Conservation (phyloP, 805 yeast genomes). For the Candida golubevii region DNA sequence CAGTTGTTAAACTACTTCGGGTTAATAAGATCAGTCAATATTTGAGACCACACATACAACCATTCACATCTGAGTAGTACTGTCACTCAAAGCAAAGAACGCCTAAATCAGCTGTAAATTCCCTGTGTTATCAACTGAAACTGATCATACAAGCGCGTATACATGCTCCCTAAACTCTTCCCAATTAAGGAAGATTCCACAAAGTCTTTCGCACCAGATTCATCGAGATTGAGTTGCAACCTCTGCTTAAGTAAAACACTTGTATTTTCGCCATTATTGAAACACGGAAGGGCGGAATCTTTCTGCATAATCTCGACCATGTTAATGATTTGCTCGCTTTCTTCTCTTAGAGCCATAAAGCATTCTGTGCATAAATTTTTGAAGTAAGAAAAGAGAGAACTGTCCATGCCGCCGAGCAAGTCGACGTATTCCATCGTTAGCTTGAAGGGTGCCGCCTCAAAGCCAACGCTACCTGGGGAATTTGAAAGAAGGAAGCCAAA, state of each 20-base stretch:
- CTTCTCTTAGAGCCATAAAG: slow-evolving; percentile 66
- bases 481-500: slow-evolving; percentile 91
- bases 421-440: slow-evolving; percentile 87
- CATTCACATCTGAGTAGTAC: too few species aligned
- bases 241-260: slow-evolving; percentile 75
- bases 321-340: slow-evolving; percentile 69
- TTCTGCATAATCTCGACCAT: slow-evolving; percentile 93
- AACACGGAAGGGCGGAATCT: slow-evolving; percentile 88
- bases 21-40: too few species aligned
- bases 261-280: slow-evolving; percentile 81
- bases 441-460: slow-evolving; percentile 97
- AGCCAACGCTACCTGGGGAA: slow-evolving; percentile 95
- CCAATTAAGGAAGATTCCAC: slow-evolving; percentile 75
- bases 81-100: too few species aligned
- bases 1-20: too few species aligned
- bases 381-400: slow-evolving; percentile 58
- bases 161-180: slow-evolving; percentile 81
- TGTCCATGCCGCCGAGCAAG: slow-evolving; percentile 72
- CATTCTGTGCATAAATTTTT: slow-evolving; percentile 62
- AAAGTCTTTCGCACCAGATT: slow-evolving; percentile 66
- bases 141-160: slow-evolving; percentile 91
- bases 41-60: too few species aligned
- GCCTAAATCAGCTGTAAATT: slow-evolving; percentile 48
- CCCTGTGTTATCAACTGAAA: slow-evolving; percentile 95
- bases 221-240: slow-evolving; percentile 71